Evolutionary conservation across 495 filamentous ascomycete species (phyloP).

Genomic region (Tuber indicum): DNA sequence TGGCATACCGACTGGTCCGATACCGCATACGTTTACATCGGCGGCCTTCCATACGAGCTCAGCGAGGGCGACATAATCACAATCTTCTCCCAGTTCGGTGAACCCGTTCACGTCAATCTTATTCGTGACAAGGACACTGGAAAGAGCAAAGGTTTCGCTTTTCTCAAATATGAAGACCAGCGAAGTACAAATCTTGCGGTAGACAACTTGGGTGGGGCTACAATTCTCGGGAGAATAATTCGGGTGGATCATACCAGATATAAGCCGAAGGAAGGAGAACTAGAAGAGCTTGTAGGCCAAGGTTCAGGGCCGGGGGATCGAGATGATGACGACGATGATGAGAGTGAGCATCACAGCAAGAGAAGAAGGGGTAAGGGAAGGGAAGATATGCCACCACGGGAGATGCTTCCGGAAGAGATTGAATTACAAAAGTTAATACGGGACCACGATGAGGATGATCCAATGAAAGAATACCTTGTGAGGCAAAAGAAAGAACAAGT

Average conservation of each 20-base stretch:
- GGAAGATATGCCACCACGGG: slow-evolving; percentile 14
- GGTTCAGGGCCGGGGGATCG: slow-evolving; percentile 44
- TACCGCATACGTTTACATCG: slow-evolving; percentile 94
- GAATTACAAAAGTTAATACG: slow-evolving; percentile 69
- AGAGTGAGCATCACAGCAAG: slow-evolving; percentile 38
- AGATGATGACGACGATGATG: slow-evolving; percentile 48
- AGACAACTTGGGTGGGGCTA: slow-evolving; percentile 85
- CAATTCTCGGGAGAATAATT: slow-evolving; percentile 69
- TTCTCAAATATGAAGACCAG: slow-evolving; percentile 98
- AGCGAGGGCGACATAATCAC: slow-evolving; percentile 93
- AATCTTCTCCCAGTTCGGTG: slow-evolving; percentile 95
- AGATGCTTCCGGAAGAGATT: slow-evolving; percentile 59
- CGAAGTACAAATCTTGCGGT: slow-evolving; percentile 91
- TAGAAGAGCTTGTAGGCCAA: slow-evolving; percentile 54
- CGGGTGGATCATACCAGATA: slow-evolving; percentile 91
- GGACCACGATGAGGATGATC: slow-evolving; percentile 90
- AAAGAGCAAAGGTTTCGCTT: slow-evolving; percentile 86
- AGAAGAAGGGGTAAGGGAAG: slow-evolving; percentile 44
- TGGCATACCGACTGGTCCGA: slow-evolving; percentile 98
- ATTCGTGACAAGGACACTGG: slow-evolving; percentile 92
- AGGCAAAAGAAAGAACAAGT: slow-evolving; percentile 86
- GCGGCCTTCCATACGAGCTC: slow-evolving; percentile 86
- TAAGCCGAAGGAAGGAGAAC: slow-evolving; percentile 79
- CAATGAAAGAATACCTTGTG: slow-evolving; percentile 87
- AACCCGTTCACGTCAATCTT: slow-evolving; percentile 84